Percentiles rank a stretch among this genome's conserved stretches.
Conservation (phyloP, 352 stramenopile genomes). For the Aphanomyces stellatus region DNA sequence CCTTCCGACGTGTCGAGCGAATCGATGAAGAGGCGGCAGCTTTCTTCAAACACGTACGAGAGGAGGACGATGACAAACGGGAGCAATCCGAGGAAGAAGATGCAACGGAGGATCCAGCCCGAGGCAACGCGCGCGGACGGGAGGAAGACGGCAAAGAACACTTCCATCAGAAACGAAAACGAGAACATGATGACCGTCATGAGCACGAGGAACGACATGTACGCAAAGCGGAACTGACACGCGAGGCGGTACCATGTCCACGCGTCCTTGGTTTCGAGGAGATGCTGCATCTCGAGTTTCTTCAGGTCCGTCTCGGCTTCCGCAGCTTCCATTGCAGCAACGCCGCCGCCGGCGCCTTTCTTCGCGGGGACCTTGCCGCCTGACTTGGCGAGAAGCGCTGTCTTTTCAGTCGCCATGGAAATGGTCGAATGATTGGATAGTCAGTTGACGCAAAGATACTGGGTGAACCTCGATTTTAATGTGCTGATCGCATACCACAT, state of each 20-base stretch:
- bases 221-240: slow-evolving; percentile 81
- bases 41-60: slow-evolving; percentile 85
- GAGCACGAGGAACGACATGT: slow-evolving; percentile 82
- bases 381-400: neutral
- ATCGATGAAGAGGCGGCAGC: slow-evolving; percentile 68
- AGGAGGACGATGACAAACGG: slow-evolving; percentile 72
- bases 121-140: slow-evolving; percentile 60
- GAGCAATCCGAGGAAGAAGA: slow-evolving; percentile 56
- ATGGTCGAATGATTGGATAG: neutral
- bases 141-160: slow-evolving; percentile 87
- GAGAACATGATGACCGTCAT: slow-evolving; percentile 88
- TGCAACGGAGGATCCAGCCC: slow-evolving; percentile 59
- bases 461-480: neutral
- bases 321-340: neutral
- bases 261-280: slow-evolving; percentile 44
- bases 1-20: slow-evolving; percentile 81
- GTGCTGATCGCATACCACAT: neutral
- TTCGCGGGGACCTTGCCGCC: too few species aligned
- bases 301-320: neutral
- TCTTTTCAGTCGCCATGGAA: neutral
- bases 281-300: slow-evolving; percentile 49
- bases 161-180: slow-evolving; percentile 84
- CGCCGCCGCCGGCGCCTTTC: too few species aligned
- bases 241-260: slow-evolving; percentile 70
- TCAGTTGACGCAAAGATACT: neutral